Evolutionary conservation across 257 asterid species (phyloP).

Genomic region (Gentiana straminea): DNA sequence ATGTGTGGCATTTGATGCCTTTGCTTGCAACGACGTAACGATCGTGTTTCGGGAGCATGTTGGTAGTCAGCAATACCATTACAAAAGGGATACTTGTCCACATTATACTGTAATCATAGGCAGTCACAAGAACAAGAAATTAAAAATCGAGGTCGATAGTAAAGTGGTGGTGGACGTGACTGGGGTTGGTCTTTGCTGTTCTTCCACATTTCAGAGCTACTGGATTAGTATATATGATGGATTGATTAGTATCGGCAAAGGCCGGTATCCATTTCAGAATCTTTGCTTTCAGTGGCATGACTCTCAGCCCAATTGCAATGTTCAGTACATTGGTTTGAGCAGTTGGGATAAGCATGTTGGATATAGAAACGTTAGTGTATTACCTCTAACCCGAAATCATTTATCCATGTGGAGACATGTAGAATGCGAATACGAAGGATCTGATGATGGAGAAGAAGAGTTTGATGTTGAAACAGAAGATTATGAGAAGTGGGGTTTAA

Average conservation of each 20-base stretch:
- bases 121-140: constrained; percentile 80
- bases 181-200: constrained; percentile 69
- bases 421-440: constrained; percentile 37
- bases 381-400: constrained; percentile 80
- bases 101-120: constrained; percentile 96
- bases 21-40: constrained; percentile 90
- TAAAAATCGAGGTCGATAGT: constrained; percentile 81
- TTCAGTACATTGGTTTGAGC: constrained; percentile 91
- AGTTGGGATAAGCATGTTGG: constrained; percentile 99
- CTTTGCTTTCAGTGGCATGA: constrained; percentile 95
- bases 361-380: constrained; percentile 69
- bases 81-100: constrained; percentile 85
- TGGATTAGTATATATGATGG: constrained; percentile 95
- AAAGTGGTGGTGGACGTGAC: constrained; percentile 73
- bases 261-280: constrained; percentile 94
- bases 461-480: constrained; percentile 42
- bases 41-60: constrained; percentile 87
- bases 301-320: constrained; percentile 70
- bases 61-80: constrained; percentile 94
- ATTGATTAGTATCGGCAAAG: constrained; percentile 88
- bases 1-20: constrained; percentile 94
- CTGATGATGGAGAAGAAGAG: constrained; percentile 55
- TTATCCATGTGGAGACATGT: constrained; percentile 87
- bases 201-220: constrained; percentile 86
- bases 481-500: constrained; percentile 71